phyloP scores from a whole-genome alignment of 73 alveolate genomes.

The Symbiodinium natans region DNA sequence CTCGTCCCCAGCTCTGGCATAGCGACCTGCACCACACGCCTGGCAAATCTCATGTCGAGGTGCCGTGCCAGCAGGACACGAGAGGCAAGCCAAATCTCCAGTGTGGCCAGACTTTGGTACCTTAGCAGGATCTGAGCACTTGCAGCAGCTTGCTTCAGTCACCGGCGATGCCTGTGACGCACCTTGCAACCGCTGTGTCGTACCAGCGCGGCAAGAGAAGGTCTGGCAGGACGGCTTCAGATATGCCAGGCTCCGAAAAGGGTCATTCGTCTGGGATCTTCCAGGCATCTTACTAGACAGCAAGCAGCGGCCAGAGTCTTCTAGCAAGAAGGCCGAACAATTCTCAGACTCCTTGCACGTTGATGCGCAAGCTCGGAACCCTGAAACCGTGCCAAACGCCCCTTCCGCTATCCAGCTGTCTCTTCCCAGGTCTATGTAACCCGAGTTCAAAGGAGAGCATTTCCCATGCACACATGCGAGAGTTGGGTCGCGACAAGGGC shows the following conservation, averaged over 20 bases:
- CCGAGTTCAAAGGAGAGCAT: slow-evolving; percentile 2
- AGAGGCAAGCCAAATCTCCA: not conserved
- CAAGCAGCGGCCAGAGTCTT: slow-evolving; percentile 16
- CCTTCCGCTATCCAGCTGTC: not conserved
- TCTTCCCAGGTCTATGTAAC: not conserved
- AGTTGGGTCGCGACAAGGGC: slow-evolving; percentile 11
- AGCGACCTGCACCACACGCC: slow-evolving; percentile 13
- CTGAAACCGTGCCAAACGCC: not conserved
- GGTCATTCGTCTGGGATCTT: no score
- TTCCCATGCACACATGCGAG: not conserved
- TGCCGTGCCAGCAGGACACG: slow-evolving; percentile 12
- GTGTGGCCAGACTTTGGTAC: slow-evolving; percentile 1
- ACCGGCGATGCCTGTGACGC: not conserved
- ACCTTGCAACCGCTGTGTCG: not conserved
- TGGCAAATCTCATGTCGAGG: not conserved
- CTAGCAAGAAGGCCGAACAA: slow-evolving; percentile 1
- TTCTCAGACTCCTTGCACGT: not conserved
- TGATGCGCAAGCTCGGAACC: not conserved
- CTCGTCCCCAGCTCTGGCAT: slow-evolving; percentile 14
- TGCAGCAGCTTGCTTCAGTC: slow-evolving; percentile 20
- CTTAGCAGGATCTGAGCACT: not conserved
- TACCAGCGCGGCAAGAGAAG: slow-evolving; percentile 17
- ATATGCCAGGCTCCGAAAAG: not conserved
- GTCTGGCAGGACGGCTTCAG: not conserved
- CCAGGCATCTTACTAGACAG: not conserved